Evolutionary conservation across 1,139 yeast species (phyloP), one percentile per base, ranked within the genome.

Genomic region (Suhomyces chickasaworum): DNA sequence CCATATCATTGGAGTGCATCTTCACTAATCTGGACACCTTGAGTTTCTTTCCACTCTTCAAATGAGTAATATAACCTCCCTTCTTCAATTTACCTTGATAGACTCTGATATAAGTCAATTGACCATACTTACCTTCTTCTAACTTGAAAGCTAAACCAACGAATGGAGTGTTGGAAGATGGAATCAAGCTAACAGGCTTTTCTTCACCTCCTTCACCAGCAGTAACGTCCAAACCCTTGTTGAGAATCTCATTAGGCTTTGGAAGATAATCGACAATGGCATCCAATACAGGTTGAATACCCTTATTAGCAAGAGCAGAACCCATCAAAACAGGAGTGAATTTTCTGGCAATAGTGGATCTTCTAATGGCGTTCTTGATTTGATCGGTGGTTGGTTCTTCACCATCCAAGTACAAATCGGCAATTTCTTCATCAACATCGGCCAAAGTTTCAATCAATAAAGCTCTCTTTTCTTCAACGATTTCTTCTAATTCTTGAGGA

Each of bases 271-370:
- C 98, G 56, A 95, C 95, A 51, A 93, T 97, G 35, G 98, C 93
- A 66, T 93, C 97, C 58, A 93, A 78, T 36, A 93, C 98, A 20
- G 93, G 89, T 73, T 93, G 99, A 53, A 93, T 78, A 68, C 97
- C 97, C 57, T 86, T 87, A 71, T 93, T 93, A 45, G 98, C 99
- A 55, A 93, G 78, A 22, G 99, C 99, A 44, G 98, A 89, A 30
- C 99, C 99, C 98, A 93, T 93, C 57, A 93, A 76, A 13, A 93
- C 98, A n/a, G 99, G 99, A 18, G 98, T 89, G 74, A 93, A 93
- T 66, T 82, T 88, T 73, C 98, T 84, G 33, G 91, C 96, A 69
- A 93, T 91, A n/a, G 99, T 93, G 44, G 98, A 82, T 62, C 97
- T 83, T 69, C 99, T 86, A 56, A 93, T 93, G 34, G 97, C 98